These are phyloP conservation scores for Starmerella sp. DNA, from an alignment of 805 yeast genomes.

Conservation along the genomic window DNA sequence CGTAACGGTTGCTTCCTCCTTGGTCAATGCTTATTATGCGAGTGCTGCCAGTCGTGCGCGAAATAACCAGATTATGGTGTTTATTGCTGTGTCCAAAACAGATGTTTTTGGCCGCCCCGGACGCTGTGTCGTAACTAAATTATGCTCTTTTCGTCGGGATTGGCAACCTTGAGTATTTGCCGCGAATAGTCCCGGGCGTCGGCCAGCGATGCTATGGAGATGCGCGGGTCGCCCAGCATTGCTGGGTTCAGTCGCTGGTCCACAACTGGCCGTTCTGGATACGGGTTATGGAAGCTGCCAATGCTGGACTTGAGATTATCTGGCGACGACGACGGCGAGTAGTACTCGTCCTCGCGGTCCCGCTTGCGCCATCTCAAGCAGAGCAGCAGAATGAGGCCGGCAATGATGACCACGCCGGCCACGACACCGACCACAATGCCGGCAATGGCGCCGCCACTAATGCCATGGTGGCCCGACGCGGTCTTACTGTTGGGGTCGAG, in stretches of 20 bases:
- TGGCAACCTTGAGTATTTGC: conserved; percentile 75
- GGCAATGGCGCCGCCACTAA: conserved; percentile 44
- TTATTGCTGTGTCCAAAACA: not conserved
- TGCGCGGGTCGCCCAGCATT: conserved; percentile 63
- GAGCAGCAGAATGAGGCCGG: conserved; percentile 33
- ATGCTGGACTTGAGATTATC: conserved; percentile 23
- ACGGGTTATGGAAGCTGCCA: conserved; percentile 18
- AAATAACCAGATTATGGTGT: not conserved
- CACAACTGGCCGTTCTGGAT: conserved; percentile 27
- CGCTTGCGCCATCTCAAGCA: conserved; percentile 36
- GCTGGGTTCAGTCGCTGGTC: conserved; percentile 65
- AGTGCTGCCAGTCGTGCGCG: not conserved
- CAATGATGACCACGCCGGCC: conserved; percentile 35
- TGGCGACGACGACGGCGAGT: conserved; percentile 26
- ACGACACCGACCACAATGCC: conserved; percentile 50
- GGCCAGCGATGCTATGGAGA: conserved; percentile 76
- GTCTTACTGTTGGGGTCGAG: not conserved
- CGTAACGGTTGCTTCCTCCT: not conserved
- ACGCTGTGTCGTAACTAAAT: not conserved
- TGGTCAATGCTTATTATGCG: not conserved
- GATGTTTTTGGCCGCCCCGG: not conserved
- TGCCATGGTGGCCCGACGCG: conserved; percentile 19
- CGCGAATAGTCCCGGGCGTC: conserved; percentile 75
- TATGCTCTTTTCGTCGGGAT: conserved; percentile 51
- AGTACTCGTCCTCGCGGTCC: conserved; percentile 34